phyloP scores from a whole-genome alignment of 1,284 basidiomycete species.

The Porogramme epimiltina region DNA sequence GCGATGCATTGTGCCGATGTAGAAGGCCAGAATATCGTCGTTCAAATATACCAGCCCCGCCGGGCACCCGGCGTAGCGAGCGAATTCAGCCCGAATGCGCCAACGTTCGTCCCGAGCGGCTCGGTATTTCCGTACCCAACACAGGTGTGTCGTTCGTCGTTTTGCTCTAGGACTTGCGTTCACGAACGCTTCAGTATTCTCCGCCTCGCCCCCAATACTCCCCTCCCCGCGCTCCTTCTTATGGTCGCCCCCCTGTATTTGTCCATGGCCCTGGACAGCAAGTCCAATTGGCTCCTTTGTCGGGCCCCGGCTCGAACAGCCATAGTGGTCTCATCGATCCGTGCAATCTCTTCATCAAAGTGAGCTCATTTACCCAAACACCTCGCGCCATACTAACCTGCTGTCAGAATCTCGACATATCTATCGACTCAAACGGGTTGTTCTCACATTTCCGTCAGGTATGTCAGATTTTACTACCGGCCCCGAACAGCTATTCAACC shows the following conservation, averaged over 20 bases:
- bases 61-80: constrained; percentile 49
- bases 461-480: too few relatives aligned
- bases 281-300: constrained; percentile 76
- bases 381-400: constrained; percentile 12
- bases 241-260: constrained; percentile 46
- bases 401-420: constrained; percentile 78
- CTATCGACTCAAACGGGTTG: constrained; percentile 82
- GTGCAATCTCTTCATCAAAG: constrained; percentile 90
- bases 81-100: constrained; percentile 74
- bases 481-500: too few relatives aligned
- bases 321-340: constrained; percentile 89
- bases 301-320: constrained; percentile 74
- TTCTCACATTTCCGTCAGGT: constrained; percentile 82
- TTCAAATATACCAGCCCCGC: constrained; percentile 73
- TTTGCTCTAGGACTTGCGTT: background rate
- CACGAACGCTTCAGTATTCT: constrained; percentile 49
- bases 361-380: too few relatives aligned
- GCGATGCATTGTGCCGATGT: constrained; percentile 81
- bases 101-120: constrained; percentile 72
- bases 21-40: constrained; percentile 78
- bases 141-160: constrained; percentile 40
- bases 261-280: constrained; percentile 89
- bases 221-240: constrained; percentile 53
- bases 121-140: constrained; percentile 54
- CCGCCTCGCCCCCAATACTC: constrained; percentile 64